Base-by-base conservation (phyloP, 345 rosid species). In the Rhizophora mangle region DNA sequence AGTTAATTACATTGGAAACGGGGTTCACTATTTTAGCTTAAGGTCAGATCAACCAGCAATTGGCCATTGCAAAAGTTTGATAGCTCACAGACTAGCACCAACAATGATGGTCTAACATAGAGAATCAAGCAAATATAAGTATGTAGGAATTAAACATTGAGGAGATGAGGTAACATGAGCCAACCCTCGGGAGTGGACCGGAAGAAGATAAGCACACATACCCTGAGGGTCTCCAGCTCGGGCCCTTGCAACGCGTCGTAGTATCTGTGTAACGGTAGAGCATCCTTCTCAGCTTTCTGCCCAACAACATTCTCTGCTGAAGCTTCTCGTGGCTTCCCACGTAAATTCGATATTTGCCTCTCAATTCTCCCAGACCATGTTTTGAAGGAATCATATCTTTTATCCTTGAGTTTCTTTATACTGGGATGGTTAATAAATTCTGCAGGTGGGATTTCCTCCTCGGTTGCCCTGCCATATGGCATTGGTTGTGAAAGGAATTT, bases 211-310 rank as follows among this genome's bases (percentile, higher is more conserved):
- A 6, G 18, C 72, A 52, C 71, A 52, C 80, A 21, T 80, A 88
- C 98, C 86, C 85, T 85, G 19, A 93, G 94, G 46, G 89, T 85
- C 68, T 93, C 98, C 63, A 93, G 79, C 32, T 89, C 93, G 6
- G 98, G 96, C 55, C 98, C 98, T 82, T 87, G 87, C 67, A 93
- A 72, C 61, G 96, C 97, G 68, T 93, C 97, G 49, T 84, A 93
- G 80, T 75, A 91, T 69, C 96, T 71, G 67, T 89, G 97, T 29
- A 90, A 88, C 0, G 91, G 87, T n/a, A 93, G 76, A 70, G 80
- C 72, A 29, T 80, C 86, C 26, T 60, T 85, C 61, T 84, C 87
- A 37, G 75, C 18, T 36, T 59, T 81, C 63, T 71, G 68, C 32
- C 56, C 67, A 24, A 27, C 54, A 10, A 21, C 47, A 11, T 79